phyloP scores from a whole-genome alignment of 371 early-diverging fungal genomes.

The Mucor indicus region DNA sequence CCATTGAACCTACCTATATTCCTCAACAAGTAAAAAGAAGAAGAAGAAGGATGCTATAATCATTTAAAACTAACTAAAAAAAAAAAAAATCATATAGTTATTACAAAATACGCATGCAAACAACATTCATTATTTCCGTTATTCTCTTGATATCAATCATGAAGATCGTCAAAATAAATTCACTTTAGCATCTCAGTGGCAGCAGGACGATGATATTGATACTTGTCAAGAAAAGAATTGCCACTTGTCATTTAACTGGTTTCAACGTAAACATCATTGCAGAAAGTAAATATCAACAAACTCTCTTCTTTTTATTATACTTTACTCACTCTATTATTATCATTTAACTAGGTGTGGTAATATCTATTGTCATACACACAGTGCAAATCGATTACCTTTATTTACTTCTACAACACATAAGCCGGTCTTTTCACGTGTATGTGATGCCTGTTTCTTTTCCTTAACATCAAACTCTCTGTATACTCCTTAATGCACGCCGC shows the following conservation, averaged over 20 bases:
- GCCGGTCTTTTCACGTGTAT: conserved; percentile 19
- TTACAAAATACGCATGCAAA: too few species aligned
- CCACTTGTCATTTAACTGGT: conserved; percentile 7
- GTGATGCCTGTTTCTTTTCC: conserved; percentile 18
- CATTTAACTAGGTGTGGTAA: conserved; percentile 20
- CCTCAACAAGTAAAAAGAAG: conserved; percentile 10
- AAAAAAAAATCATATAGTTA: too few species aligned
- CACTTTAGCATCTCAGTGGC: conserved; percentile 13
- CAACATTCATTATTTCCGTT: background rate
- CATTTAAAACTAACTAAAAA: background rate
- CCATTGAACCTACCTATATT: conserved; percentile 6
- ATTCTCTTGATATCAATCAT: conserved; percentile 3
- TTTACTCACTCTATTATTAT: background rate
- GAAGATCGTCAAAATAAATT: conserved; percentile 15
- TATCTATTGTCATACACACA: conserved; percentile 23
- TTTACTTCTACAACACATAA: conserved; percentile 5
- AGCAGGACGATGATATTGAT: conserved; percentile 7
- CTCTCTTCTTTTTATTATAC: background rate
- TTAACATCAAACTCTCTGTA: conserved; percentile 4
- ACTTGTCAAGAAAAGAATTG: conserved; percentile 9
- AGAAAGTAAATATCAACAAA: conserved; percentile 10
- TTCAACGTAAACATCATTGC: conserved; percentile 25
- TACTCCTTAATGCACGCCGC: background rate
- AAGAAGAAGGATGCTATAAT: background rate
- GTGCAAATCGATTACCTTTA: conserved; percentile 22